A percentile compares a stretch with the other conserved stretches of the same genome.
phyloP scores from a whole-genome alignment of 305 asterid species.

The Solanum hybrid region DNA sequence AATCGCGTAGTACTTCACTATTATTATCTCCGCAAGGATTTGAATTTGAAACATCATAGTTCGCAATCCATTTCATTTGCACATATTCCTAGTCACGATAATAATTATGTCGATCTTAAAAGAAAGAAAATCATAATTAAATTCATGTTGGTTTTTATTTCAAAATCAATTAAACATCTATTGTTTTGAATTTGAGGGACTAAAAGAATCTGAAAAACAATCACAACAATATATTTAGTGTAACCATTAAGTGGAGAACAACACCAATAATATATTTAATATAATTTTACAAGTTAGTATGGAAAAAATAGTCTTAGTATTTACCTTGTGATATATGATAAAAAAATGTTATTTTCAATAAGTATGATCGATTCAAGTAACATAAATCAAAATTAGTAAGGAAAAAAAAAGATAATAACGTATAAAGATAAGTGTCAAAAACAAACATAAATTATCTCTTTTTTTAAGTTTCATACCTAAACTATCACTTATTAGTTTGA shows the following conservation, averaged over 20 bases:
- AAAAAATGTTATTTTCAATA: not conserved
- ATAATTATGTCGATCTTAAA: not conserved
- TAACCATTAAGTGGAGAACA: not conserved
- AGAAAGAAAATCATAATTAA: not conserved
- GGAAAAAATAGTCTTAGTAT: not conserved
- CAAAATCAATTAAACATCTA: not conserved
- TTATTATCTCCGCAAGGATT: not conserved
- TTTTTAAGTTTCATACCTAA: no score
- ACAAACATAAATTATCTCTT: accelerated
- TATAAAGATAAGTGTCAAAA: no score
- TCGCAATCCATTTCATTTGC: not conserved
- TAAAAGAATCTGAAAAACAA: not conserved
- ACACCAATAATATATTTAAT: not conserved
- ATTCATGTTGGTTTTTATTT: not conserved
- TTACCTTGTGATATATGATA: not conserved
- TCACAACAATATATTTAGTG: not conserved
- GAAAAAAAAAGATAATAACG: not conserved
- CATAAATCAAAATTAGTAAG: not conserved
- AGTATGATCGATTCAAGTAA: not conserved
- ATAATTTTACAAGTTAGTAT: not conserved
- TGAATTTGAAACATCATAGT: not conserved
- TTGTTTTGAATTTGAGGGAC: not conserved
- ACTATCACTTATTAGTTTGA: no score
- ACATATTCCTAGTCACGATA: not conserved
- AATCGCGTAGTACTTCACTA: not conserved